Percentiles rank a stretch among this genome's conserved stretches.
phyloP scores from a whole-genome alignment of 805 yeast genomes.

The Pichia heedii region DNA sequence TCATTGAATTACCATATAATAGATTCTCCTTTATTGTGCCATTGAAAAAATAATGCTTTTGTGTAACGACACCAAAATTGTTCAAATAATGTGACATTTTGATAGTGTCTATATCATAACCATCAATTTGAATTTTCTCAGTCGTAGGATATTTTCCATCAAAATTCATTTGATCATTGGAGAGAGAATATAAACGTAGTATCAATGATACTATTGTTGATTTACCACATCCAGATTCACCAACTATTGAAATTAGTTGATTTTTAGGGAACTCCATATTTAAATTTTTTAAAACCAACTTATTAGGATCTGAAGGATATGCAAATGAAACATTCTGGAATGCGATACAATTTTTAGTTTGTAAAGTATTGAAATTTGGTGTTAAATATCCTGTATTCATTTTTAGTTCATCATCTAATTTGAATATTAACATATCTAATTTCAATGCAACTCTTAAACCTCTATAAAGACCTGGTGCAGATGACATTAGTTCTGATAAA shows the following conservation, averaged over 20 bases:
- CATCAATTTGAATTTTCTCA: conserved; percentile 35
- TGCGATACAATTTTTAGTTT: conserved; percentile 21
- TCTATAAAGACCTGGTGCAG: conserved; percentile 71
- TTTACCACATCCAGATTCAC: conserved; percentile 89
- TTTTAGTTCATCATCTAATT: conserved; percentile 24
- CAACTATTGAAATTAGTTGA: conserved; percentile 60
- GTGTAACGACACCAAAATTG: conserved; percentile 63
- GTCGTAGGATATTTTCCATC: not conserved
- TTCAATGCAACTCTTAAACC: conserved; percentile 68
- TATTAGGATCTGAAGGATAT: conserved; percentile 30
- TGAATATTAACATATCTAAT: conserved; percentile 33
- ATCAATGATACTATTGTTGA: conserved; percentile 61
- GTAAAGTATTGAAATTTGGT: conserved; percentile 17
- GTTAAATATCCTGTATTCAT: conserved; percentile 31
- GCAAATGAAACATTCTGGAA: conserved; percentile 41
- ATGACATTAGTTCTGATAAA: conserved; percentile 48
- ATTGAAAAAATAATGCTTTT: conserved; percentile 60
- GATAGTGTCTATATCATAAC: conserved; percentile 37
- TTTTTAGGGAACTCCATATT: conserved; percentile 35
- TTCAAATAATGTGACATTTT: conserved; percentile 42
- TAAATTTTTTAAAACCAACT: conserved; percentile 33
- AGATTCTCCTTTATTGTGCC: conserved; percentile 70
- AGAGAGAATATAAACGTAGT: conserved; percentile 38
- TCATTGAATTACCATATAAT: conserved; percentile 42
- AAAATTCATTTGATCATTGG: not conserved